Conservation (phyloP, 2,329 filamentous ascomycete genomes). For the Meredithiella fracta region DNA sequence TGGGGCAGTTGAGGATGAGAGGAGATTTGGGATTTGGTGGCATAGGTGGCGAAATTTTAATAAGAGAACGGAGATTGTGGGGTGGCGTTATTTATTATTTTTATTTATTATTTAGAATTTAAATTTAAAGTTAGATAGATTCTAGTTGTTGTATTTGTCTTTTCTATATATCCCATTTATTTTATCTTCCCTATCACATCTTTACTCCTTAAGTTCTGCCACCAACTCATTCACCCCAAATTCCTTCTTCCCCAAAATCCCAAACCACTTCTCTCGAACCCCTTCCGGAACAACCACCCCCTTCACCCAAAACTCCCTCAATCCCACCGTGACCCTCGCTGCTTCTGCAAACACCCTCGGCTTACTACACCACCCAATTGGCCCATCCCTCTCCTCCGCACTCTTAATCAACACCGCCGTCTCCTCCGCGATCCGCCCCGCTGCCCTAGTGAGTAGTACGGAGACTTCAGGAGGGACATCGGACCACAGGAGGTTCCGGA, state of each 20-base stretch:
- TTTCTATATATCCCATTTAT: not conserved
- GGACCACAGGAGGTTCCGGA: conserved; percentile 20
- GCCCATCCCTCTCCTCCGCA: conserved; percentile 35
- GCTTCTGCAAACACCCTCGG: conserved; percentile 49
- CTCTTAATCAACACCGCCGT: conserved; percentile 19
- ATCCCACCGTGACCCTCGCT: conserved; percentile 28
- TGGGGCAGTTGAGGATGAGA: conserved; percentile 28
- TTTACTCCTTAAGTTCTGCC: not conserved
- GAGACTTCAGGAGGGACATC: conserved; percentile 26
- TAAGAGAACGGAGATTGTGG: not conserved
- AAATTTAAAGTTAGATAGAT: not conserved
- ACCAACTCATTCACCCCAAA: not conserved
- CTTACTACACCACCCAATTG: conserved; percentile 57
- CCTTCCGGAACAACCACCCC: not conserved
- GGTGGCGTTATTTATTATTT: not conserved
- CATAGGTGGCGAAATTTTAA: not conserved
- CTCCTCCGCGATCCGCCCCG: not conserved
- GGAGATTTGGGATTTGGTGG: conserved; percentile 6
- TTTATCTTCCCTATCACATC: not conserved
- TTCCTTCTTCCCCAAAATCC: conserved; percentile 6
- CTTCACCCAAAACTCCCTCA: conserved; percentile 21
- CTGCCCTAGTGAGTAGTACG: conserved; percentile 15
- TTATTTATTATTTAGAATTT: not conserved
- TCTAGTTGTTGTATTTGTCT: not conserved
- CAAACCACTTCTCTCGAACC: conserved; percentile 14